Conservation (phyloP, 495 filamentous ascomycete genomes). For the Gamarada debralockiae region DNA sequence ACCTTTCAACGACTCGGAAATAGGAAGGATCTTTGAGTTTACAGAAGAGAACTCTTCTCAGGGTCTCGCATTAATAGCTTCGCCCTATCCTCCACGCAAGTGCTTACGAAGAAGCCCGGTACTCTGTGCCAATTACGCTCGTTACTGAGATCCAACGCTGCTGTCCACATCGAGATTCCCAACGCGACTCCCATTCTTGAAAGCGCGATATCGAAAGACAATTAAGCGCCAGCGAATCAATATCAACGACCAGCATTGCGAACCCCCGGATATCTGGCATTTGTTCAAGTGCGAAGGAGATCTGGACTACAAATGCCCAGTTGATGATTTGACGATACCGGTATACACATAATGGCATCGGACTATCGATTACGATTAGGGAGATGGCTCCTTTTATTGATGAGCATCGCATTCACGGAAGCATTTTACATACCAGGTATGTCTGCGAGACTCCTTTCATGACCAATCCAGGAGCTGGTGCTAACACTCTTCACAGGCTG, state of each 20-base stretch:
- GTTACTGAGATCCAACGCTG: constrained; percentile 33
- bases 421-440: constrained; percentile 81
- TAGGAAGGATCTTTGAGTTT: no score
- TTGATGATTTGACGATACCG: constrained; percentile 18
- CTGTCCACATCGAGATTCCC: not conserved
- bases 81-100: no score
- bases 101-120: constrained; percentile 29
- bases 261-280: not conserved
- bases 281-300: no score
- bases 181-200: not conserved
- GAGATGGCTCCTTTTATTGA: constrained; percentile 32
- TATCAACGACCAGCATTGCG: not conserved
- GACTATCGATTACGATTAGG: constrained; percentile 29
- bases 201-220: not conserved
- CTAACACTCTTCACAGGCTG: constrained; percentile 51
- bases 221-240: not conserved
- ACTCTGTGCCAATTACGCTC: constrained; percentile 59
- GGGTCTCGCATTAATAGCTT: not conserved
- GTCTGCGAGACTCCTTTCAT: constrained; percentile 3
- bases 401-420: constrained; percentile 40
- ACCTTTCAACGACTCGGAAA: no score
- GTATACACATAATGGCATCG: constrained; percentile 25
- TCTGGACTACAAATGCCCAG: not conserved
- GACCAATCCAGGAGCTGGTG: constrained; percentile 6
- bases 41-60: not conserved